Evolutionary conservation across 257 asterid species (phyloP), one percentile per base, ranked within the genome.

Genomic region (Mentha longifolia): DNA sequence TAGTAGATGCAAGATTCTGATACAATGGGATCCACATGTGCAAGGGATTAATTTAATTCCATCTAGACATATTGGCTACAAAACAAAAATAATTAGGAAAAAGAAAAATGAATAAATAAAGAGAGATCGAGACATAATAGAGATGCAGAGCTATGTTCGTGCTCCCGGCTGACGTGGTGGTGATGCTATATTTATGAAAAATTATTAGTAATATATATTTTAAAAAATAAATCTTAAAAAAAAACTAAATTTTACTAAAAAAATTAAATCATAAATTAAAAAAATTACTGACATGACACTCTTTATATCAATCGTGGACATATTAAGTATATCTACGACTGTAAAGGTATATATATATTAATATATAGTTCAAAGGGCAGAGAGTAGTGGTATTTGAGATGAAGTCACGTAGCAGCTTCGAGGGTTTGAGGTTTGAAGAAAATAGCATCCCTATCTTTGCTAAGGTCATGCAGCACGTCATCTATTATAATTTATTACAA

Each of bases 391-490:
- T 7, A 22, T 65, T 8, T 19, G 74, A 25, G 60, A 49, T 11
- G 85, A 68, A 81, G 77, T 55, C 59, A 33, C 81, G 35, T 58
- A 69, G 87, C 71, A 78, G 77, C 62, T 80, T 83, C 83, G 57
- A 10, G 79, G 51, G 19, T 60, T 78, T 68, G 77, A 68, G 45
- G 59, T 35, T 35, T 35, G 39, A 35, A 59, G 41, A 16, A 10
- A 9, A 31, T 7, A 7, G 61, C 42, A 74, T 83, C 85, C 31
- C 68, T 67, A 59, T 80, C 85, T 31, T 39, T 4, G 58, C 35
- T 64, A 64, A 79, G 49, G 82, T 82, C 87, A 82, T 77, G 61
- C 78, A 74, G 20, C 63, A 73, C 82, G 84, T 79, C 82, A 79
- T 33, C 65, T 6, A 25, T 15, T n/a, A 10, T 19, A 3, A 3